Base-by-base conservation (phyloP, 805 yeast genomes). In the Spathaspora arborariae region DNA sequence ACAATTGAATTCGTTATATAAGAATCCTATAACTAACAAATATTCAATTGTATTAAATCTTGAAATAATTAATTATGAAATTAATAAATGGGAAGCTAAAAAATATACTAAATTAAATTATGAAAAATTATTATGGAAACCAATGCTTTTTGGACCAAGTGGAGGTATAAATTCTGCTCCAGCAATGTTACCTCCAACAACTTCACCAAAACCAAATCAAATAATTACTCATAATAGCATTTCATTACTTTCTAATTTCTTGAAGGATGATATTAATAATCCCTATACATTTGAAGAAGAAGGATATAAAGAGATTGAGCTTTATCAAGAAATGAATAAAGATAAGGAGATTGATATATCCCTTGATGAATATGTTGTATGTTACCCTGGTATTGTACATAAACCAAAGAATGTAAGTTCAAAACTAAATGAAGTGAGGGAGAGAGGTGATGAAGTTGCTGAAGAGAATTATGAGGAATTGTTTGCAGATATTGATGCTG, bases 101-200 rank as follows among this genome's bases (percentile, higher is more conserved):
- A 65, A 67, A 0, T 80, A 82, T 50, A 73, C 74, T 13, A 60
- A 59, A 26, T 54, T 88, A n/a, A 72, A 82, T 38, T 76, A 80
- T 3, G 66, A 68, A 0, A 72, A 74, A 37, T 66, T 89, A 11
- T 51, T 88, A 11, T 89, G 96, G 96, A 86, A 85, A 55, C 90
- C 91, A 1, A 75, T 87, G 64, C 76, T 87, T n/a, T 76, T 81
- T 56, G 96, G 96, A 0, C 92, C 94, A 0, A 84, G 91, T 0
- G 89, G 94, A 19, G 96, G 96, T 11, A 83, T 88, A 30, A 85
- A 85, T 56, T 79, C 85, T 0, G 81, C 80, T 0, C 74, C 80
- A 1, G 70, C 77, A 1, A 60, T 59, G 65, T 68, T 65, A 30
- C 40, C 27, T 21, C 39, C 45, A 18, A 33, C 40, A 10, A 16